Base-by-base conservation (phyloP, 2,329 filamentous ascomycete genomes). In the Hymenoscyphus scutula region DNA sequence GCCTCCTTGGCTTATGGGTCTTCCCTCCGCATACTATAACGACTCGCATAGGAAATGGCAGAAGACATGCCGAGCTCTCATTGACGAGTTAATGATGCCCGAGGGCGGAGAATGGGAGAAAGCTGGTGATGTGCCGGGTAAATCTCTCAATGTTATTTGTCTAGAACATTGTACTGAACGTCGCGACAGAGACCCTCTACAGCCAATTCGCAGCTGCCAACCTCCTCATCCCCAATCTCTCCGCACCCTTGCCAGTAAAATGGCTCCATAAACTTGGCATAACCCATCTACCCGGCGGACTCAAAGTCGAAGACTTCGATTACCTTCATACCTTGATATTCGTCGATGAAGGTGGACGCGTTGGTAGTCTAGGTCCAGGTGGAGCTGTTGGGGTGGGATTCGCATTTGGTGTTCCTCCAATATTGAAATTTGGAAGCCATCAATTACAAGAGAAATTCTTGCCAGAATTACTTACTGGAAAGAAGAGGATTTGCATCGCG, bases 261-360 rank as follows among this genome's bases (percentile, higher is more conserved):
- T 89, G 88, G 85, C 76, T 91, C 64, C 87, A 87, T 74, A 82
- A 79, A 53, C 70, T 89, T 19, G 88, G 86, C 0, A 86, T 92
- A 54, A 77, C 85, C 62, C 83, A 89, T 68, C 84, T 92, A 48
- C 77, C 88, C 0, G 88, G 88, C 1, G 83, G 82, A 0, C 74
- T 88, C 1, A 86, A 84, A 67, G 83, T 92, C 1, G 89, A 92
- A 71, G 87, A 92, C 29, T 92, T 87, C 77, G 89, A 91, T 70
- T 87, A 88, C 67, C 78, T 90, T 10, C 89, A 92, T 71, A 85
- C 82, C 0, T 79, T 86, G 60, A 91, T 92, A 58, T 92, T 88
- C 70, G 76, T 78, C 3, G 89, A 92, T 70, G 89, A 84, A 82
- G 85, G 92, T 82, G 77, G 81, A 17, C 82, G 88, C 15, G 82